These are phyloP conservation scores for Sextonia rubra DNA, from an alignment of 164 flowering plant genomes.

Conservation along the genomic window DNA sequence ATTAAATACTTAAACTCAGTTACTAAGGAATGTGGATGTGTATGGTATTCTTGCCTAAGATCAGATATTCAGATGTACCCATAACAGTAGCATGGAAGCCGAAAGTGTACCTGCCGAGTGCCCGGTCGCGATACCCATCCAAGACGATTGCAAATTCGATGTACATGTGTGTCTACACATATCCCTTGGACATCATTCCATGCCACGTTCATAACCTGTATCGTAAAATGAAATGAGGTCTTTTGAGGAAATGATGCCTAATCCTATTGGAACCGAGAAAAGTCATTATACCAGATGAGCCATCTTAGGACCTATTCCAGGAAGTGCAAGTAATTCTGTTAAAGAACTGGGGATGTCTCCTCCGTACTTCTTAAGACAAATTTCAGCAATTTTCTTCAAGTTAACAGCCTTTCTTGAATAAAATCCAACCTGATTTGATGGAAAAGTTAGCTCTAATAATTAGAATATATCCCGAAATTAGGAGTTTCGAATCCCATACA, in stretches of 20 bases:
- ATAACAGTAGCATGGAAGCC: neutral
- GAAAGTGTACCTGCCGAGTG: constrained; percentile 51
- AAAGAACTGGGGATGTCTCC: constrained; percentile 93
- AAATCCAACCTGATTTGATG: constrained; percentile 71
- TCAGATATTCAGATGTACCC: neutral
- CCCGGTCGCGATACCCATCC: constrained; percentile 84
- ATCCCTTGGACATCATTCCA: constrained; percentile 98
- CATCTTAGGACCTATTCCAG: constrained; percentile 99
- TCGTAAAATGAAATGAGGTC: neutral
- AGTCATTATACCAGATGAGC: constrained; percentile 74
- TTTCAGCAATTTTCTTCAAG: constrained; percentile 82
- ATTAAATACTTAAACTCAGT: too few species aligned
- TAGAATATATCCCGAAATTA: neutral
- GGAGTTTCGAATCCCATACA: neutral
- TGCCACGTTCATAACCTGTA: constrained; percentile 83
- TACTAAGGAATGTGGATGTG: neutral
- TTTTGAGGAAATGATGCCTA: neutral
- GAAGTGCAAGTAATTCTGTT: constrained; percentile 78
- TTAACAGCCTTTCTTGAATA: constrained; percentile 82
- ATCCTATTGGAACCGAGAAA: constrained; percentile 1
- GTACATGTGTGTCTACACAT: constrained; percentile 98
- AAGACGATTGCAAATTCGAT: constrained; percentile 93
- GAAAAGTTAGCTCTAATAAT: neutral
- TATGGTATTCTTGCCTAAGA: neutral
- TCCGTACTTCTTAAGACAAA: constrained; percentile 72